These are phyloP conservation scores for Chrysoporthe austroafricana DNA, from an alignment of 2,329 filamentous ascomycete species.

Conservation along the genomic window DNA sequence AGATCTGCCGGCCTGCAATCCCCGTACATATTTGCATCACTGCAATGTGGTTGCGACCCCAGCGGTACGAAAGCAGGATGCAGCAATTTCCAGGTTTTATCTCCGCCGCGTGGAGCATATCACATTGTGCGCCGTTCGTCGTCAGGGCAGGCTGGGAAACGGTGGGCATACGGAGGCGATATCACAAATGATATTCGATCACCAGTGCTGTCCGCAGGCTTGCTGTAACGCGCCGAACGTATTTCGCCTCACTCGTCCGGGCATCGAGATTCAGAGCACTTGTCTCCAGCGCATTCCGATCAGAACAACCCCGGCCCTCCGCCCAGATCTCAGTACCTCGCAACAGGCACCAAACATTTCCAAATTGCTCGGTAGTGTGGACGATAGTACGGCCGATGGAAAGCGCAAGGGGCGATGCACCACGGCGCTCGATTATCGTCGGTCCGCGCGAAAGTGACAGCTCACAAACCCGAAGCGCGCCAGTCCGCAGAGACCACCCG, in stretches of 20 bases:
- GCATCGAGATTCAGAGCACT: neutral
- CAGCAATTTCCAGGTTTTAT: neutral
- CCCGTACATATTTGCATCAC: neutral
- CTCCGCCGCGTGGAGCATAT: neutral
- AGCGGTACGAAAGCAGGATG: neutral
- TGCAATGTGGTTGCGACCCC: neutral
- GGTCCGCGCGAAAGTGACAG: conserved; percentile 16
- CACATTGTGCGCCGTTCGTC: neutral
- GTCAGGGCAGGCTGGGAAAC: neutral
- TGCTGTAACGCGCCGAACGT: neutral
- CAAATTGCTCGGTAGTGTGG: neutral
- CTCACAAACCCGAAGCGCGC: conserved; percentile 16
- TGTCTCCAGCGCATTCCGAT: neutral
- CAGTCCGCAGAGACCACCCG: neutral
- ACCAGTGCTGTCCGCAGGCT: neutral
- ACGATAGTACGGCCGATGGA: neutral
- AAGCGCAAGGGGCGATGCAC: neutral
- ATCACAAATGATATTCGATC: neutral
- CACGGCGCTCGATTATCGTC: neutral
- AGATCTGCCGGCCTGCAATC: neutral
- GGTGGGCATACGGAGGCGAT: conserved; percentile 1
- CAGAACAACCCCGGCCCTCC: neutral
- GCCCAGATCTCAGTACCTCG: neutral
- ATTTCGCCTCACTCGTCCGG: neutral
- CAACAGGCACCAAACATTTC: neutral